Base-by-base conservation (phyloP, 176 grass and related monocot genomes). In the Rhynchospora breviuscula region DNA sequence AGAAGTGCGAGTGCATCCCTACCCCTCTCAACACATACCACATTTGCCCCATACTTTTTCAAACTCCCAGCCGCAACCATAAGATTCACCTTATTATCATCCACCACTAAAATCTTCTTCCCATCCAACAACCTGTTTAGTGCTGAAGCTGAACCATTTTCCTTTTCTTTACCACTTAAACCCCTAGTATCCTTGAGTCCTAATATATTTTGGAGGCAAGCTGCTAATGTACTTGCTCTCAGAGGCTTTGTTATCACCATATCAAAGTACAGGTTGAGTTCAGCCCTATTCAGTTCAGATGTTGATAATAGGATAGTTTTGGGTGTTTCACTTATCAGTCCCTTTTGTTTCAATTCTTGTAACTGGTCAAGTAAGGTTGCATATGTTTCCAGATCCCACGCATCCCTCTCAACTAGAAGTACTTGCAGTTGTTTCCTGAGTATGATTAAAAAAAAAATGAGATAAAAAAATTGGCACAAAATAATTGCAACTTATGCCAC, bases 1-100 rank as follows among this genome's bases (percentile, higher is more conserved):
- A 98, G 90, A 68, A 89, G 64, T 43, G 49, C 52, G 18, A 98
- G 71, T 43, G 93, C 93, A 91, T 93, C 89, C 63, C 88, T 95
- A 72, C 96, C 96, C 59, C 86, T 95, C 86, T 98, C 96, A 84
- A 92, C 93, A 79, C 96, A 95, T 72, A 86, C 85, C 79, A 98
- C 89, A 13, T 90, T 88, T 53, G 91, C 96, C 83, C 93, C 96
- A 77, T 95, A 98, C 63, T 93, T 98, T 79, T 85, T 91, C 6
- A 98, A 85, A 33, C 82, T 91, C 5, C 87, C 88, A 61, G 86
- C 86, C 87, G 96, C 96, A 85, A 98, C 93, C 84, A 87, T 88
- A 1, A 98, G 92, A 88, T 98, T 98, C 62, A 98, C 93, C 66
- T 85, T 91, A 59, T 98, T 98, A 76, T 98, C 96, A 88, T 98